Evolutionary conservation across 169 alveolate genomes (phyloP), one percentile per base, ranked within the genome.

Genomic region (Sarcocystis neurona): DNA sequence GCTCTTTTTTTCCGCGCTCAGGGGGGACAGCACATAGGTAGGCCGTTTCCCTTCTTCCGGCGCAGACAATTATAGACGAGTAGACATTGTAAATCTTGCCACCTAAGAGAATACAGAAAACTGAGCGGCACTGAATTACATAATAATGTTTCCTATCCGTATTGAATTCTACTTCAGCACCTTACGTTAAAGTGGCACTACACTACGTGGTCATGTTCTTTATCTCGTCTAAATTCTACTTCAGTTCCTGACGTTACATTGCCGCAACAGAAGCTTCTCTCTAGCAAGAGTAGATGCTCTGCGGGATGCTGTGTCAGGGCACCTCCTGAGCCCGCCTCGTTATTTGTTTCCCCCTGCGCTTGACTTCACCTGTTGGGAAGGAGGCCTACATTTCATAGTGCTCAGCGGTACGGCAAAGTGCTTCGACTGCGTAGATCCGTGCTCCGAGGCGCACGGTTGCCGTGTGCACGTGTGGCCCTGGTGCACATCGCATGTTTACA

Each of bases 361-460:
- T 46, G 15, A 68, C 79, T 68, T 2, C 20, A n/a, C n/a, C n/a
- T n/a, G n/a, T 20, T 46, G 15, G 5, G 30, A 2, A 30, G 6
- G 4, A 10, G 10, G 2, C 82, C 41, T 32, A 72, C 82, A 37
- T 2, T 2, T 72, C 82, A 32, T 72, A 72, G 53, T 72, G 18
- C n/a, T 72, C 82, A 0, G 46, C 56, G 1, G 46, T 32, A 8
- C 32, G 39, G 37, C 82, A 53, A 43, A 72, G 41, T 1, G 82
- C 82, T 27, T 47, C 15, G 32, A 72, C 23, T 8, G 82, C 41
- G 10, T 8, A 72, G 56, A 72, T n/a, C 56, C 82, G 47, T 34
- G 82, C 56, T 10, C 82, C 34, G 39, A 39, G 58, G 6, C 46
- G 82, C 41, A 10, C 41, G 82, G 41, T 47, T 39, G 82, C 82